Base-by-base conservation (phyloP, 2,329 filamentous ascomycete genomes). In the Aspergillus quadrilineatus region DNA sequence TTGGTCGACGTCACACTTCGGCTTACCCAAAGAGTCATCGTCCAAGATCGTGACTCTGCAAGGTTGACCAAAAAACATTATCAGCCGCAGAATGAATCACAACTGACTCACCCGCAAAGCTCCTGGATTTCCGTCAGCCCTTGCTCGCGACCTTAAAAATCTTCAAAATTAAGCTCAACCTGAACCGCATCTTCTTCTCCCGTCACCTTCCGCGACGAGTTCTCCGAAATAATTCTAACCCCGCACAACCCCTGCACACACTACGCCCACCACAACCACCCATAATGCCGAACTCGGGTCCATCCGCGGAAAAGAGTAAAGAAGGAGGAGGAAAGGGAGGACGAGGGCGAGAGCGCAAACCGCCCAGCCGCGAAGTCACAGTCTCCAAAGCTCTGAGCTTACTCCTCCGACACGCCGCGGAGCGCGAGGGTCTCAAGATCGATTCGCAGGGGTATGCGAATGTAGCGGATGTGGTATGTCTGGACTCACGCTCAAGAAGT, bases 331-430 rank as follows among this genome's bases (percentile, higher is more conserved):
- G 39, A 8, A 15, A 15, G 10, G 39, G 43, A 39, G 44, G 50
- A 15, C 44, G 55, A 39, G 55, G 55, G n/a, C 48, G 52, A 12
- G 42, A 57, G 6, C 61, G 61, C 7, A 47, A 47, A 10, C 55
- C 60, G 6, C 57, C 60, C 15, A 61, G 62, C 39, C 71, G 74
- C 34, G 70, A 70, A 29, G 71, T 76, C 4, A 64, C 67, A n/a
- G 64, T 77, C 30, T 77, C 74, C 50, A 77, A 76, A 60, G 71
- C 73, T 7, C 60, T 77, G 44, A 76, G 73, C 45, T 64, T 68
- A 34, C 71, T 88, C 1, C 75, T 88, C 30, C 80, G 86, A 28
- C 86, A 89, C 70, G 82, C 82, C 1, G 86, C 85, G 0, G 77
- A 79, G 57, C 77, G 80, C 54, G 85, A 88, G 71, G 81, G 82